Percentiles rank a stretch among this genome's conserved stretches.
These are phyloP conservation scores for Penicillium oxalicum DNA, from an alignment of 2,329 filamentous ascomycete genomes.

Conservation along the genomic window DNA sequence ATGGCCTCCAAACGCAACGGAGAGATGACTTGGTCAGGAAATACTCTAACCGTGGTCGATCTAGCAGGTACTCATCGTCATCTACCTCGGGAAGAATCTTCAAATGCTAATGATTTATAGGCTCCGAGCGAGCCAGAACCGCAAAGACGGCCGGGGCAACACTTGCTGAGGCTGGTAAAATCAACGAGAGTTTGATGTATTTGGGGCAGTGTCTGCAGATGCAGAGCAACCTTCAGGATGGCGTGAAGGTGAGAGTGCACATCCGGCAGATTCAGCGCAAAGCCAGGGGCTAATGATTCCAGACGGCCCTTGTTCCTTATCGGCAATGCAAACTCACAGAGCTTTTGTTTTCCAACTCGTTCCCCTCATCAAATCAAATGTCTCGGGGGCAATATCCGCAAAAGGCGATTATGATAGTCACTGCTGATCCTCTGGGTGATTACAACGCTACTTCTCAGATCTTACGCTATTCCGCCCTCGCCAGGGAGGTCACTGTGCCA, in stretches of 20 bases:
- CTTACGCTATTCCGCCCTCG: slow-evolving; percentile 85
- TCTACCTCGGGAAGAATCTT: not conserved
- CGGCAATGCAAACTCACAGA: slow-evolving; percentile 82
- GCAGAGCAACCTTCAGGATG: slow-evolving; percentile 72
- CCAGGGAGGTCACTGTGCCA: slow-evolving; percentile 85
- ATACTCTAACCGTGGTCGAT: slow-evolving; percentile 80
- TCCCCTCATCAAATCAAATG: slow-evolving; percentile 54
- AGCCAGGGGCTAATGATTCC: slow-evolving; percentile 14
- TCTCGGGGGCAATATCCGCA: slow-evolving; percentile 62
- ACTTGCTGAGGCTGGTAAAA: slow-evolving; percentile 91
- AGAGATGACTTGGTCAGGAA: slow-evolving; percentile 64
- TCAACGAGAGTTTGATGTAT: slow-evolving; percentile 98
- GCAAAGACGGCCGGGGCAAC: slow-evolving; percentile 92
- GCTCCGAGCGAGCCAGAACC: slow-evolving; percentile 83
- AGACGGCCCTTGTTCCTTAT: slow-evolving; percentile 71
- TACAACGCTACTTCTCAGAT: slow-evolving; percentile 98
- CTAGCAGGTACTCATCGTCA: slow-evolving; percentile 58
- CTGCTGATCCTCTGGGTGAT: slow-evolving; percentile 85
- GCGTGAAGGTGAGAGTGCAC: slow-evolving; percentile 61
- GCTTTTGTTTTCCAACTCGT: slow-evolving; percentile 82
- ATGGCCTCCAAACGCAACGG: slow-evolving; percentile 49
- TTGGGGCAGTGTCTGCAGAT: slow-evolving; percentile 94
- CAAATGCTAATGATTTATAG: slow-evolving; percentile 25
- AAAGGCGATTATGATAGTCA: slow-evolving; percentile 92
- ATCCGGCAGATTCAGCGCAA: not conserved